These are phyloP conservation scores for Chaetomium olivaceum DNA, from an alignment of 2,329 filamentous ascomycete genomes.

Conservation along the genomic window DNA sequence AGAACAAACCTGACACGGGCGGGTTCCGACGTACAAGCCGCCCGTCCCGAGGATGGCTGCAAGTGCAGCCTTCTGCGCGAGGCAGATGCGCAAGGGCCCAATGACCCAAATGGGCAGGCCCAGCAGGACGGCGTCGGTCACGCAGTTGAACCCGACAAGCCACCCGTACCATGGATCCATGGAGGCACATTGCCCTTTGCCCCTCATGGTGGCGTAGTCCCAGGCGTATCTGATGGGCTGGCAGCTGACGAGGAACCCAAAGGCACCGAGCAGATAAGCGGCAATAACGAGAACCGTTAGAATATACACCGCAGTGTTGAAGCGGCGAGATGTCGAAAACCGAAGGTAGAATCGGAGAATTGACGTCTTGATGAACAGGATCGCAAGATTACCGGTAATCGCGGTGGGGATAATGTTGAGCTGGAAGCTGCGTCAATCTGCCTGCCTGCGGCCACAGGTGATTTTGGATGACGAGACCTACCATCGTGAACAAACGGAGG, in stretches of 20 bases:
- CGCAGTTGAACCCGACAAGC: constrained; percentile 22
- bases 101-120: constrained; percentile 27
- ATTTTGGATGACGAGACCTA: neutral
- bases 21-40: constrained; percentile 24
- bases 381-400: constrained; percentile 21
- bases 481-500: neutral
- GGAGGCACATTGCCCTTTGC: constrained; percentile 13
- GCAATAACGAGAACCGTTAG: constrained; percentile 20
- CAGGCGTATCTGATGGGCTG: constrained; percentile 22
- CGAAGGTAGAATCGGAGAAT: constrained; percentile 29
- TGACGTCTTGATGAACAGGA: constrained; percentile 25
- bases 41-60: constrained; percentile 26
- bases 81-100: constrained; percentile 16
- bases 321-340: constrained; percentile 25
- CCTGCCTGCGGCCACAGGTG: neutral
- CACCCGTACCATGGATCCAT: constrained; percentile 20
- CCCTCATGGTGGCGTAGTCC: neutral
- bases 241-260: constrained; percentile 23
- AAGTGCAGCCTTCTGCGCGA: constrained; percentile 24
- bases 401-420: constrained; percentile 17
- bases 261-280: constrained; percentile 19
- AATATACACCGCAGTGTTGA: constrained; percentile 21
- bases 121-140: constrained; percentile 24
- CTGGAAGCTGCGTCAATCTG: constrained; percentile 2
- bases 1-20: neutral